Conservation (phyloP, 768 basidiomycete genomes). For the Cyclocybe cylindracea region DNA sequence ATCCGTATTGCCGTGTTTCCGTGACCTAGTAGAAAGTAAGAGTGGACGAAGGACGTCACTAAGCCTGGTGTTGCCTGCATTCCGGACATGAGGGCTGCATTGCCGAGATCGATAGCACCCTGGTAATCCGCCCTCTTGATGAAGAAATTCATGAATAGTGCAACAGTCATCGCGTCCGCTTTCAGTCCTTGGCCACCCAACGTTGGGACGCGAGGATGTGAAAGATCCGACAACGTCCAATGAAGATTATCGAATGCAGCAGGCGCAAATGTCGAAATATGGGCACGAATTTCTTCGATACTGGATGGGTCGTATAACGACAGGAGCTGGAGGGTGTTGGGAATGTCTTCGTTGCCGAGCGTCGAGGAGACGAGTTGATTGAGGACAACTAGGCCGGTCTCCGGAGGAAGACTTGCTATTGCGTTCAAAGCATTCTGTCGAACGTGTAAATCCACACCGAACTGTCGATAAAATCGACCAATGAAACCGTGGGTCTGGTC, state of each 20-base stretch:
- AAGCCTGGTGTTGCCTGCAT: conserved; percentile 47
- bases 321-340: conserved; percentile 46
- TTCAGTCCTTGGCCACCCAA: conserved; percentile 15
- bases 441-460: conserved; percentile 60
- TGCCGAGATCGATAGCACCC: conserved; percentile 45
- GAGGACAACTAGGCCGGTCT: conserved; percentile 52
- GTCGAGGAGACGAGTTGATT: conserved; percentile 70
- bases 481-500: conserved; percentile 62
- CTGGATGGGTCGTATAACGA: conserved; percentile 42
- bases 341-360: conserved; percentile 55
- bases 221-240: conserved; percentile 13
- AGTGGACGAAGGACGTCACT: conserved; percentile 56
- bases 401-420: conserved; percentile 40
- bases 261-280: too few relatives aligned
- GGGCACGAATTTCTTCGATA: conserved; percentile 13
- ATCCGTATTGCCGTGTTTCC: conserved; percentile 53
- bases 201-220: conserved; percentile 9
- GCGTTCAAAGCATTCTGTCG: conserved; percentile 50
- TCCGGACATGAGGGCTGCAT: conserved; percentile 44
- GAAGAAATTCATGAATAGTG: conserved; percentile 60
- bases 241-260: too few relatives aligned
- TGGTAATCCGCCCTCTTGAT: conserved; percentile 43
- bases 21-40: conserved; percentile 49
- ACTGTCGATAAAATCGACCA: conserved; percentile 54
- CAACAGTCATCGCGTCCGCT: conserved; percentile 63